Percentiles rank a stretch among this genome's conserved stretches.
phyloP scores from a whole-genome alignment of 2,329 filamentous ascomycete species.

The Colletotrichum sp. region DNA sequence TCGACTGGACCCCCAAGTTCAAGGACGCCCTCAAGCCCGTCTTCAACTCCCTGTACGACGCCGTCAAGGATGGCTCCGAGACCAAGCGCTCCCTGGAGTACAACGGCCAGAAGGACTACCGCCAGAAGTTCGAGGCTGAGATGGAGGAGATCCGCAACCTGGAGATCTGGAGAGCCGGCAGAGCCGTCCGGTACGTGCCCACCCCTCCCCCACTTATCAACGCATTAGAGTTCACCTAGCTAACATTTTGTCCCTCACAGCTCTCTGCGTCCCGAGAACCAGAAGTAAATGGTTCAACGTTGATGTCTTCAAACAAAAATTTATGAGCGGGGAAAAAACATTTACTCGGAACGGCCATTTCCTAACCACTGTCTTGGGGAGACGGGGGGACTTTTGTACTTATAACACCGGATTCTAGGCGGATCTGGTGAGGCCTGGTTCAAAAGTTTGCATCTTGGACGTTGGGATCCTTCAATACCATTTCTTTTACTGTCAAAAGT shows the following conservation, averaged over 20 bases:
- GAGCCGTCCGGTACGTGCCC: conserved; percentile 80
- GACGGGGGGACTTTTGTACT: conserved; percentile 33
- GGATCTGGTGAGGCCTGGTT: conserved; percentile 22
- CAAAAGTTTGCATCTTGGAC: conserved; percentile 26
- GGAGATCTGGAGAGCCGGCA: conserved; percentile 99
- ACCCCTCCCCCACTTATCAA: not conserved
- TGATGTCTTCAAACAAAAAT: conserved; percentile 3
- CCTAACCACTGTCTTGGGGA: conserved; percentile 16
- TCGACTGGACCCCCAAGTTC: conserved; percentile 98
- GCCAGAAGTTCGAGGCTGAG: conserved; percentile 96
- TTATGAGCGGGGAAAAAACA: conserved; percentile 1
- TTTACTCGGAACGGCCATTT: conserved; percentile 15
- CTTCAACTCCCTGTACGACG: conserved; percentile 96
- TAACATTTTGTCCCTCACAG: conserved; percentile 41
- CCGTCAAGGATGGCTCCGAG: conserved; percentile 89
- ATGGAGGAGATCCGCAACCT: conserved; percentile 97
- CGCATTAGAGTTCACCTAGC: not conserved
- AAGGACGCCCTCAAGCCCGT: conserved; percentile 98
- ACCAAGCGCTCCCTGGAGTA: conserved; percentile 96
- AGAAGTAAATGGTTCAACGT: conserved; percentile 61
- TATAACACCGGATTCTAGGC: conserved; percentile 36
- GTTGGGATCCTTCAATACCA: conserved; percentile 22
- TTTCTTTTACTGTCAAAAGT: conserved; percentile 10
- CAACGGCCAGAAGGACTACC: conserved; percentile 95
- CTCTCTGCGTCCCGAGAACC: conserved; percentile 85